Evolutionary conservation across 106 monocot genomes (phyloP), one percentile per base, ranked within the genome.

Genomic region (Iris macrosiphon): DNA sequence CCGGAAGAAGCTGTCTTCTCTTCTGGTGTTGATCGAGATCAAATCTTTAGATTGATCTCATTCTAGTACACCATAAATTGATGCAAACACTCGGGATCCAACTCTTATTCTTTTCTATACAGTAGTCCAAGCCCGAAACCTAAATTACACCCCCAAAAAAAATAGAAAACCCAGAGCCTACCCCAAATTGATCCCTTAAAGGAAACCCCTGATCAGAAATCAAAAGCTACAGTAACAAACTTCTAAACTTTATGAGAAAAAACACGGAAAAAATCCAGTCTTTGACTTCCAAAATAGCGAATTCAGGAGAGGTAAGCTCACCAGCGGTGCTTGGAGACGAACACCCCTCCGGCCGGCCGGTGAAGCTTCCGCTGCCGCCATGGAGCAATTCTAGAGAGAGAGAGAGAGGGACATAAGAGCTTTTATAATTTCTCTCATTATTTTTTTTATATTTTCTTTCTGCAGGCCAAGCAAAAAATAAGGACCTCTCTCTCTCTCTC

Each of bases 301-400:
- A 20, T 0, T 9, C 15, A 30, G 2, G n/a, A 52, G 34, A 9
- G 16, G 23, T 37, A 33, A 58, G 40, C 57, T 58, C 41, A 58
- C 57, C 57, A 58, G 40, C 33, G 57, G 57, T 21, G 34, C 40
- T 41, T 58, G 39, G 26, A 27, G 6, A 27, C 57, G 26, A 13
- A 41, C 40, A 0, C 57, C 57, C 28, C 57, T 58, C 27, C 10
- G 57, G 6, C 41, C 57, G 41, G 21, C 41, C 17, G 39, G 57
- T 26, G 57, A 58, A 26, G 57, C 38, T 40, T 58, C 57, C 40
- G 57, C 15, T 8, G 57, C 57, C 57, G 41, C 41, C 6, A 55
- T 12, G 22, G 22, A 35, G 6, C 1, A 48, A 26, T 12, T n/a
- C n/a, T 26, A 16, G 29, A 50, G 50, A 50, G 50, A 50, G 10